Percentiles rank a stretch among this genome's conserved stretches.
Conservation (phyloP, 352 stramenopile species). For the Peronospora destructor region DNA sequence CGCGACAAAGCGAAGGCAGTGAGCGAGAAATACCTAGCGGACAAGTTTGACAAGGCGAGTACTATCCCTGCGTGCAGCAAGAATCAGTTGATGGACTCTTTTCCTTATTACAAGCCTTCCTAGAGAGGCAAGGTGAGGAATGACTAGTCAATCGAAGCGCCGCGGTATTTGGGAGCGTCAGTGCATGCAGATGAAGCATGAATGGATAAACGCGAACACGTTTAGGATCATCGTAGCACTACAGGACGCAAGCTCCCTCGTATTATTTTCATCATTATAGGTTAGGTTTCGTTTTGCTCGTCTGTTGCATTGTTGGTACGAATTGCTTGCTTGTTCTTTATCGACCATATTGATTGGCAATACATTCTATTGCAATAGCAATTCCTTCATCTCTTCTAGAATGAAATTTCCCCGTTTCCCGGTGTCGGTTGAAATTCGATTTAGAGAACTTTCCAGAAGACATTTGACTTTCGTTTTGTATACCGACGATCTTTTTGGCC, state of each 20-base stretch:
- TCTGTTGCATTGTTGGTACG: neutral
- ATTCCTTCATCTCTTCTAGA: conserved; percentile 8
- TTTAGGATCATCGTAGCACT: conserved; percentile 18
- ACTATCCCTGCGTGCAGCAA: conserved; percentile 42
- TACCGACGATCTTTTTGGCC: conserved; percentile 25
- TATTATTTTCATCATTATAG: conserved; percentile 36
- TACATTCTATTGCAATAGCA: no score
- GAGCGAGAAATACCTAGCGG: conserved; percentile 72
- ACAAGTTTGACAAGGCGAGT: conserved; percentile 58
- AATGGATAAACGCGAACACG: conserved; percentile 6
- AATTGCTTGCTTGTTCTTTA: neutral
- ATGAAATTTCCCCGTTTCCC: conserved; percentile 7
- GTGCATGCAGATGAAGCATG: conserved; percentile 5
- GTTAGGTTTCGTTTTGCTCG: conserved; percentile 18
- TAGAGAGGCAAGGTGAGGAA: conserved; percentile 9
- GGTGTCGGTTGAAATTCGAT: conserved; percentile 14
- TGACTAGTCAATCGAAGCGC: conserved; percentile 3
- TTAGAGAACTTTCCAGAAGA: conserved; percentile 28
- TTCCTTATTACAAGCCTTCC: conserved; percentile 28
- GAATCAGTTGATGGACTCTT: conserved; percentile 41
- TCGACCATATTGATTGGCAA: no score
- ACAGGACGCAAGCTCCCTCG: conserved; percentile 16
- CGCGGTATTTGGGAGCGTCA: conserved; percentile 6
- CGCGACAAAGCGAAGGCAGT: conserved; percentile 76
- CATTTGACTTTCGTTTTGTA: conserved; percentile 25